These are phyloP conservation scores for Leishmania guyanensis DNA, from an alignment of 208 protist species.

Conservation along the genomic window DNA sequence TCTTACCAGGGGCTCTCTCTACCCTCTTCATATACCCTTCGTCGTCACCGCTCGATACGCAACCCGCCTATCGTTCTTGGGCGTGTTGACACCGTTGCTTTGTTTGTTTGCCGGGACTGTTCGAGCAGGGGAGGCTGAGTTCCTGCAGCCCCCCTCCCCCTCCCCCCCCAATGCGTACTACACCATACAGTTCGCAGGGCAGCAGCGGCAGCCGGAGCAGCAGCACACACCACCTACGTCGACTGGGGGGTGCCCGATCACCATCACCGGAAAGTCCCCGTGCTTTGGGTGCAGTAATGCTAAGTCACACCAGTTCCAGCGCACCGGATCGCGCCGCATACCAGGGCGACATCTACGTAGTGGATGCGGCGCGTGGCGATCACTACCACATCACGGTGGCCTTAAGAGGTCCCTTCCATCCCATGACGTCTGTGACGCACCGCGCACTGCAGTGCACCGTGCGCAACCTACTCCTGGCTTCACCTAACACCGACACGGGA, in stretches of 20 bases:
- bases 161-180: not conserved
- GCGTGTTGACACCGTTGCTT: not conserved
- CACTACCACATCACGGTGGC: slow-evolving; percentile 22
- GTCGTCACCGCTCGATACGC: not conserved
- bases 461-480: slow-evolving; percentile 8
- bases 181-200: not conserved
- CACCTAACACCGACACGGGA: not conserved
- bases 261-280: not conserved
- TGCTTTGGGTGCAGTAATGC: not conserved
- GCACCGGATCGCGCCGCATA: not conserved
- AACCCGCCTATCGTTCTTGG: not conserved
- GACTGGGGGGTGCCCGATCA: not conserved
- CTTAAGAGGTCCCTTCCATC: slow-evolving; percentile 15
- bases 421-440: slow-evolving; percentile 26
- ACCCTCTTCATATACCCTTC: not conserved
- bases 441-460: slow-evolving; percentile 18
- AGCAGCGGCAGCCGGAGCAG: not conserved
- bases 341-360: slow-evolving; percentile 22
- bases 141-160: not conserved
- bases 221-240: slow-evolving; percentile 1
- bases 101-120: not conserved
- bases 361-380: slow-evolving; percentile 14
- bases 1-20: not conserved
- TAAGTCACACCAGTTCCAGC: not conserved
- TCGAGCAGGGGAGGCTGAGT: not conserved